Evolutionary conservation across 2,329 filamentous ascomycete species (phyloP).

Genomic region (Verticillium tricorpus): DNA sequence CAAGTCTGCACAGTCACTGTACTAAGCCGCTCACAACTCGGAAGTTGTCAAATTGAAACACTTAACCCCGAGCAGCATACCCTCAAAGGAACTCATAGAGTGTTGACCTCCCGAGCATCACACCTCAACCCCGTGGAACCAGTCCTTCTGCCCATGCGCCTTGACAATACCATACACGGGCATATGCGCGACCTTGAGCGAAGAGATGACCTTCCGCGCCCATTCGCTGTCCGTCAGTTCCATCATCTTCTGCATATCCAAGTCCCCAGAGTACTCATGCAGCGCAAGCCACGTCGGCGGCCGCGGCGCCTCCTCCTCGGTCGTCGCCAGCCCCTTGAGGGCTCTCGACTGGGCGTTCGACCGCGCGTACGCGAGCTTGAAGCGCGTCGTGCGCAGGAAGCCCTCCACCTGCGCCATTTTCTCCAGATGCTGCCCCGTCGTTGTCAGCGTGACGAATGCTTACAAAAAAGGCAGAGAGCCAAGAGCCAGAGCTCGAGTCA

Average conservation of each 20-base stretch:
- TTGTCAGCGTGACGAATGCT: background rate
- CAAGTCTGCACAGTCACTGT: too few species aligned
- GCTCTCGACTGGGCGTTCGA: constrained; percentile 16
- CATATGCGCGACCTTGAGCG: background rate
- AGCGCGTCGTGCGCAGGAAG: constrained; percentile 18
- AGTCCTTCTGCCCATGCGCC: background rate
- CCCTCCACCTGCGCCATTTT: constrained; percentile 11
- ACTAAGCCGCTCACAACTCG: too few species aligned
- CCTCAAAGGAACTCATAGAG: too few species aligned
- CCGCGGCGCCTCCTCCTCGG: constrained; percentile 11
- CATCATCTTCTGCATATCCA: background rate
- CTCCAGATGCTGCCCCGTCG: constrained; percentile 7
- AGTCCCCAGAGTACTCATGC: background rate
- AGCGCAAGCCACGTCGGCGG: constrained; percentile 14
- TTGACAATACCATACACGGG: background rate
- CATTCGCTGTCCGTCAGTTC: background rate
- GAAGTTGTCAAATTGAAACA: too few species aligned
- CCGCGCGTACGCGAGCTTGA: constrained; percentile 14
- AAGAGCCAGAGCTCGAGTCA: background rate
- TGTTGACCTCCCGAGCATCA: background rate
- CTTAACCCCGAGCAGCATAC: too few species aligned
- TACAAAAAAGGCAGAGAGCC: background rate
- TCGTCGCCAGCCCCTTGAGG: constrained; percentile 15
- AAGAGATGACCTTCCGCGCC: background rate
- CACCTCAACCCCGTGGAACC: background rate